A percentile compares a stretch with the other conserved stretches of the same genome.
Conservation (phyloP, 129 eudicot genomes). For the Calendula officinalis region DNA sequence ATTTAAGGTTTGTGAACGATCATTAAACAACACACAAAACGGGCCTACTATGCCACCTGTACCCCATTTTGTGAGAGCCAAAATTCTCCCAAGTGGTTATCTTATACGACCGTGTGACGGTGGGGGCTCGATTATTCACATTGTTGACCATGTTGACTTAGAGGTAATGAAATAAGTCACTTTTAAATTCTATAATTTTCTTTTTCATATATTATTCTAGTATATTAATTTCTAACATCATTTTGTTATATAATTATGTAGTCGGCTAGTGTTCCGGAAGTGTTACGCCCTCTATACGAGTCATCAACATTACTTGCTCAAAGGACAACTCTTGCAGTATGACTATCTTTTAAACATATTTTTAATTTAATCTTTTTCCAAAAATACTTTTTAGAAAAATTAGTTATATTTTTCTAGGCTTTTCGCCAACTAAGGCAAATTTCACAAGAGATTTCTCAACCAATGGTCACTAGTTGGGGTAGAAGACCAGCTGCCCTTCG, state of each 20-base stretch:
- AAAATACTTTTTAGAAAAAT: background rate
- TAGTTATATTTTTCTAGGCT: constrained; percentile 45
- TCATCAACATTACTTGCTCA: constrained; percentile 87
- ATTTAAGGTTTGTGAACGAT: constrained; percentile 85
- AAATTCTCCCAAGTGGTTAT: constrained; percentile 84
- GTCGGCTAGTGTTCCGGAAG: constrained; percentile 94
- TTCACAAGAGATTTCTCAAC: constrained; percentile 77
- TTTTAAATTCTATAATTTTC: background rate
- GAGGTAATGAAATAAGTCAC: constrained; percentile 43
- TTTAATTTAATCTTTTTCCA: background rate
- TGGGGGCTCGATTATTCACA: constrained; percentile 85
- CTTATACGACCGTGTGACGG: constrained; percentile 92
- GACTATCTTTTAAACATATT: background rate
- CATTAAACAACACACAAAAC: constrained; percentile 82
- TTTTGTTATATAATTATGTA: constrained; percentile 18
- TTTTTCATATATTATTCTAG: background rate
- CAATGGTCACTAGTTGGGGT: constrained; percentile 80
- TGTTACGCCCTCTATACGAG: constrained; percentile 82
- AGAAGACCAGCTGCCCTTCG: constrained; percentile 88
- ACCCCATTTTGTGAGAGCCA: constrained; percentile 80
- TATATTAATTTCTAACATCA: constrained; percentile 1
- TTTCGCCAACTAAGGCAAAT: constrained; percentile 84
- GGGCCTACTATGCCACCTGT: constrained; percentile 92
- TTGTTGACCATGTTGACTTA: constrained; percentile 89
- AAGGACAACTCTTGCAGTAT: constrained; percentile 76